phyloP scores from a whole-genome alignment of 1,284 basidiomycete species.

The Heterobasidion parviporum region DNA sequence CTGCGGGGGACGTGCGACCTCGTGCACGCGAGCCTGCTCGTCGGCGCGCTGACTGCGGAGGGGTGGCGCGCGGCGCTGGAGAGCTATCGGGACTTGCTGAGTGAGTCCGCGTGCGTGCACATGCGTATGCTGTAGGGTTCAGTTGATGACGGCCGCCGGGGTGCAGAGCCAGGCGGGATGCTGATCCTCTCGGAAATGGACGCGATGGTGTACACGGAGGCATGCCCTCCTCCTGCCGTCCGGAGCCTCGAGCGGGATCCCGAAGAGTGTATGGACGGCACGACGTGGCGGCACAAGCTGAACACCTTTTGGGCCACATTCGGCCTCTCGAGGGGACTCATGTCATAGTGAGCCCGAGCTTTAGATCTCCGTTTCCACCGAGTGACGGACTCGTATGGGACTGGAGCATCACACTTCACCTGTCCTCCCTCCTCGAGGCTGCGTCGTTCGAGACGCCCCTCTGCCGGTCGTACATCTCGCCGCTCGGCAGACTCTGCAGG shows the following conservation, averaged over 20 bases:
- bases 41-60: slow-evolving; percentile 4
- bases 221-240: neutral
- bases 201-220: neutral
- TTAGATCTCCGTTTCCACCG: neutral
- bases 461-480: no score
- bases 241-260: neutral
- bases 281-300: neutral
- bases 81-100: slow-evolving; percentile 5
- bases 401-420: neutral
- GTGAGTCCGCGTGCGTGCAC: neutral
- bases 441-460: no score
- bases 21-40: slow-evolving; percentile 5
- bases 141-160: neutral
- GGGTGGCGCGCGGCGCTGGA: slow-evolving; percentile 6
- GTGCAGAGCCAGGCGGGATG: neutral
- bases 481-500: neutral
- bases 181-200: neutral
- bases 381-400: no score
- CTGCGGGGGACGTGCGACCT: slow-evolving; percentile 6
- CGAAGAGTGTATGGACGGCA: neutral
- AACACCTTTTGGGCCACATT: no score
- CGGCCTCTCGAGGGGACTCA: no score
- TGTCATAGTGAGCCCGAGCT: neutral
- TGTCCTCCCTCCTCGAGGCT: neutral
- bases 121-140: neutral